Evolutionary conservation across 2,329 filamentous ascomycete genomes (phyloP).

Genomic region (Aulographum hederae): DNA sequence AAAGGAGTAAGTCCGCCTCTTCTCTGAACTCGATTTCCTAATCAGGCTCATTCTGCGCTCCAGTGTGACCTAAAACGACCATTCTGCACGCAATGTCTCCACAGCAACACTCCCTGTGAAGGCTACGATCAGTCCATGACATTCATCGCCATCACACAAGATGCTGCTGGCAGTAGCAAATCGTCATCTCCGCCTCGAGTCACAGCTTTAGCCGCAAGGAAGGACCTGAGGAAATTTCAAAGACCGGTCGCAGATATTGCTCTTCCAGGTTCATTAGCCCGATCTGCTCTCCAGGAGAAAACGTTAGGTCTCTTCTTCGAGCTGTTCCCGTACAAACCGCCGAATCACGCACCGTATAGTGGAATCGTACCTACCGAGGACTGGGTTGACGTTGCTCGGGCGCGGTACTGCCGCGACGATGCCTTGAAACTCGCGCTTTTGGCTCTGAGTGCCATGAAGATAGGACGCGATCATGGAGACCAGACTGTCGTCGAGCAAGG

Average conservation of each 20-base stretch:
- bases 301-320: neutral
- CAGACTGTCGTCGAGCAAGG: neutral
- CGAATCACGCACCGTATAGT: neutral
- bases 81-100: neutral
- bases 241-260: neutral
- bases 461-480: neutral
- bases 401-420: neutral
- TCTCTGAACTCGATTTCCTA: neutral
- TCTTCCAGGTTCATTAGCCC: neutral
- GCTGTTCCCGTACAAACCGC: neutral
- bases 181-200: neutral
- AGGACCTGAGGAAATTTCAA: neutral
- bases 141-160: neutral
- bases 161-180: no score
- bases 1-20: constrained; percentile 33
- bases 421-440: neutral
- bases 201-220: neutral
- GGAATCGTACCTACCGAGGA: neutral
- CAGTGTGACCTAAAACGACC: neutral
- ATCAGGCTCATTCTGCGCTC: neutral
- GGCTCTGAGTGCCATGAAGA: neutral
- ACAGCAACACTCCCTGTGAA: neutral
- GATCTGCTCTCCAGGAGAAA: neutral
- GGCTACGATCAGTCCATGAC: neutral
- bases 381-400: neutral